Base-by-base conservation (phyloP, 2,329 filamentous ascomycete genomes). In the Trichoderma koningii region DNA sequence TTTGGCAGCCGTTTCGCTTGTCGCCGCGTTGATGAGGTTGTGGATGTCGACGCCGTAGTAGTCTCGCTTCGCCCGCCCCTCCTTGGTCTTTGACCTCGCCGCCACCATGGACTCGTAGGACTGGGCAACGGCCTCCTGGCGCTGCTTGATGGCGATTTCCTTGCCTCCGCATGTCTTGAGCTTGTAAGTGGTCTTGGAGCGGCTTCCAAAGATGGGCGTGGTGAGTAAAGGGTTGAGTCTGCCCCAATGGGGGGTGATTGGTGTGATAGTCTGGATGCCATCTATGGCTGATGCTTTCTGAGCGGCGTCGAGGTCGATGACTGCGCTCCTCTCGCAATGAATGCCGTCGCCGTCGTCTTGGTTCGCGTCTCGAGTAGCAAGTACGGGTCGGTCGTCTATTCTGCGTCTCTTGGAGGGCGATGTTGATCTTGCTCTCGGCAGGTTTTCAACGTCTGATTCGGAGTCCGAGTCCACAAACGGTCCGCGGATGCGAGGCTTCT, bases 1-100 rank as follows among this genome's bases (percentile, higher is more conserved):
- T 67, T 71, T 73, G 69, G 77, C 76, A 44, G 81, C 78, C 10
- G 84, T 77, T 67, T 92, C 87, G 21, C 84, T 83, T 61, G 85
- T 80, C 3, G 90, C 90, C 17, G 89, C 84, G 64, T 91, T 88
- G 65, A 98, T 84, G 45, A 99, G 80, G 63, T 87, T 82, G 75
- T 97, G 93, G 41, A 99, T 95, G 53, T 97, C 89, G 69, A 99
- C 89, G 10, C 95, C 95, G 74, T 97, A 99, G 77, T 93, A 98
- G 70, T 88, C 89, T 70, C 86, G 86, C 71, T 86, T 86, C 2
- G 90, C 90, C 66, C 87, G 83, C 2, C 89, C 89, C 64, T 89
- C 85, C 68, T 86, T 87, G 0, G 84, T 87, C 63, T 79, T 85
- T 5, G 89, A 91, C 56, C 89, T 82, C 12, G 86, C 83, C 23